These are phyloP conservation scores for Kodamaea hsintzibuensis DNA, from an alignment of 805 yeast genomes.

Conservation along the genomic window DNA sequence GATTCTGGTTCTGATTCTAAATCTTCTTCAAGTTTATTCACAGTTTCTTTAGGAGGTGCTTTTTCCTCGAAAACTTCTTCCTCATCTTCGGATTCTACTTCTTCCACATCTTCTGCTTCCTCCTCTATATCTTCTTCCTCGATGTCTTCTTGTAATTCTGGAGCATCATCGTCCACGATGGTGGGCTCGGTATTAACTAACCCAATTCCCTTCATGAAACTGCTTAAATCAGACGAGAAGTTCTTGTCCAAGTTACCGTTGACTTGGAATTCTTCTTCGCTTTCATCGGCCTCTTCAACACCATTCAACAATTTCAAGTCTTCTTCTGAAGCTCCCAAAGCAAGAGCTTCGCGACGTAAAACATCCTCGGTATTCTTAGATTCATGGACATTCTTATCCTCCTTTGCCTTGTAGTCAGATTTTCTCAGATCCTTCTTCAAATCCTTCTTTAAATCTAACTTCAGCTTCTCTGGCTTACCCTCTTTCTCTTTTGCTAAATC, in stretches of 20 bases:
- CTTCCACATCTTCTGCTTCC: conserved; percentile 26
- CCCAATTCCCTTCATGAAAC: conserved; percentile 69
- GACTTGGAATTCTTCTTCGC: conserved; percentile 50
- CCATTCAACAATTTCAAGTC: conserved; percentile 68
- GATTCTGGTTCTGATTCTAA: neutral
- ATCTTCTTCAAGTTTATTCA: neutral
- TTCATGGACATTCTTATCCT: conserved; percentile 7
- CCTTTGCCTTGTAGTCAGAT: conserved; percentile 3
- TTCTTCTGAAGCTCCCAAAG: conserved; percentile 83
- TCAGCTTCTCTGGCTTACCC: conserved; percentile 2
- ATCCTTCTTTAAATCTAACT: conserved; percentile 2
- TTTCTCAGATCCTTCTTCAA: conserved; percentile 6
- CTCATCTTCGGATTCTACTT: conserved; percentile 22
- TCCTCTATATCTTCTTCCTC: conserved; percentile 38
- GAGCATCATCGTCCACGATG: conserved; percentile 25
- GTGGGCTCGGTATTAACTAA: conserved; percentile 43
- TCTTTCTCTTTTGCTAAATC: conserved; percentile 2
- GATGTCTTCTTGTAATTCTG: conserved; percentile 18
- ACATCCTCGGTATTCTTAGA: conserved; percentile 21
- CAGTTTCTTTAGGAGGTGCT: neutral
- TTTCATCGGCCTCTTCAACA: conserved; percentile 50
- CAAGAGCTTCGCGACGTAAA: conserved; percentile 71
- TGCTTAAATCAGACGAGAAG: conserved; percentile 55
- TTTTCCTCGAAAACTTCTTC: conserved; percentile 14
- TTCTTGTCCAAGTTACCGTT: conserved; percentile 40